Base-by-base conservation (phyloP, 2,329 filamentous ascomycete species). In the Hypoxylon sp. region DNA sequence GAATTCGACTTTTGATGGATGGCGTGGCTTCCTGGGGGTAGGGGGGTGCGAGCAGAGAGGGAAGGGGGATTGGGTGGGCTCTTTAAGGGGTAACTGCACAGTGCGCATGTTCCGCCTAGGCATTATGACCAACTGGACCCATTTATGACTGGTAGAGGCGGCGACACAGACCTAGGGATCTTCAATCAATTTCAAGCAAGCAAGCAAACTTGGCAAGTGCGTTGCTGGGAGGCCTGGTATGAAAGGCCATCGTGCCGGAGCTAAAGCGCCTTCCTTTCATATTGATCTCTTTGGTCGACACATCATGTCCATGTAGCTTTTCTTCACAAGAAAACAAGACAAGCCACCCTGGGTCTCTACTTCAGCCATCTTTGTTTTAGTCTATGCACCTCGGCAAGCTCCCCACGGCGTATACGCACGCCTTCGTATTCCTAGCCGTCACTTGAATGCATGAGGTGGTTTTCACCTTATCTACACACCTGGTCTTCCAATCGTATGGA, bases 1-100 rank as follows among this genome's bases (percentile, higher is more conserved):
- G 75, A 79, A 77, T 77, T 72, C 72, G 66, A 72, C 72, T 76
- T 73, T 74, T 69, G 76, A 75, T 75, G 72, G 73, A 73, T 66
- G 72, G 74, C 72, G 74, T 74, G 72, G 66, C 72, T 75, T 20
- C 65, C 65, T 74, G 72, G 58, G 44, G 44, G 61, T 42, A 57
- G 53, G 72, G 72, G 69, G 55, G 71, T 68, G 63, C 6, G 40
- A 77, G 71, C 73, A 74, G 70, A 69, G 68, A 73, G 70, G 65
- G 73, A 71, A 71, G 74, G 70, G 70, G 57, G 48, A 61, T 50
- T 37, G 22, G 63, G 71, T 73, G 72, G 74, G 66, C 68, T 75
- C 71, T 74, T 75, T 74, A 73, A 72, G 61, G 70, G 70, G 68
- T 65, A 59, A 44, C 27, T 46, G 49, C 57, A 68, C 61, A 68